Conservation (phyloP, 2,329 filamentous ascomycete species). For the Arthrobotrys musiformis region DNA sequence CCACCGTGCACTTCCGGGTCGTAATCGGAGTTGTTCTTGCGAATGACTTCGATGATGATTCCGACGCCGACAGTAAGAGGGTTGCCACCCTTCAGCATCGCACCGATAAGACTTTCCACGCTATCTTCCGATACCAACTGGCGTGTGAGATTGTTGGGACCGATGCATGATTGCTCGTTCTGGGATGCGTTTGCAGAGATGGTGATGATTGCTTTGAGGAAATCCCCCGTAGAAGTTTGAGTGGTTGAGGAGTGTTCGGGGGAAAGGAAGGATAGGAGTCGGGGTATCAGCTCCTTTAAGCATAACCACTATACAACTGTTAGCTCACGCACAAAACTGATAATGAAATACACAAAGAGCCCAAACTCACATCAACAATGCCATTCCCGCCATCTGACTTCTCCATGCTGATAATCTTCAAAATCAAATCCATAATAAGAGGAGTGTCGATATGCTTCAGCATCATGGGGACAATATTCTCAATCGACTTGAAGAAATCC, state of each 20-base stretch:
- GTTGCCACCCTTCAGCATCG: constrained; percentile 94
- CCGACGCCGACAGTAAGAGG: constrained; percentile 94
- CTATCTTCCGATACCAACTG: constrained; percentile 90
- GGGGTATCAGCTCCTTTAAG: constrained; percentile 85
- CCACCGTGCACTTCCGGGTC: constrained; percentile 86
- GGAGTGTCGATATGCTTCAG: constrained; percentile 95
- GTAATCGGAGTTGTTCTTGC: constrained; percentile 99
- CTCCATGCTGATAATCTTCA: constrained; percentile 97
- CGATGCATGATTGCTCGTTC: constrained; percentile 98
- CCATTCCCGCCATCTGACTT: constrained; percentile 90
- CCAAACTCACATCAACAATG: constrained; percentile 84
- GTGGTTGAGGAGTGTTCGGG: constrained; percentile 87
- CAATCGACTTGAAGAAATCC: constrained; percentile 83
- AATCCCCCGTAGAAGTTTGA: constrained; percentile 95
- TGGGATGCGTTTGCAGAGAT: constrained; percentile 98
- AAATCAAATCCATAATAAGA: constrained; percentile 95
- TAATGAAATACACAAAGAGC: neutral
- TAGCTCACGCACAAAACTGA: constrained; percentile 17
- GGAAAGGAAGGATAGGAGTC: constrained; percentile 84
- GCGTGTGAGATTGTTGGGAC: constrained; percentile 93
- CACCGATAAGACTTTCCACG: constrained; percentile 82
- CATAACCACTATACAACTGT: constrained; percentile 79
- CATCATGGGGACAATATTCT: constrained; percentile 83
- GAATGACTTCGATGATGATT: constrained; percentile 97
- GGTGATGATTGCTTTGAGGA: constrained; percentile 97